Percentiles rank a stretch among this genome's conserved stretches.
These are phyloP conservation scores for Pseudisothecium myosuroides DNA, from an alignment of 225 moss, liverwort and hornwort genomes.

Conservation along the genomic window DNA sequence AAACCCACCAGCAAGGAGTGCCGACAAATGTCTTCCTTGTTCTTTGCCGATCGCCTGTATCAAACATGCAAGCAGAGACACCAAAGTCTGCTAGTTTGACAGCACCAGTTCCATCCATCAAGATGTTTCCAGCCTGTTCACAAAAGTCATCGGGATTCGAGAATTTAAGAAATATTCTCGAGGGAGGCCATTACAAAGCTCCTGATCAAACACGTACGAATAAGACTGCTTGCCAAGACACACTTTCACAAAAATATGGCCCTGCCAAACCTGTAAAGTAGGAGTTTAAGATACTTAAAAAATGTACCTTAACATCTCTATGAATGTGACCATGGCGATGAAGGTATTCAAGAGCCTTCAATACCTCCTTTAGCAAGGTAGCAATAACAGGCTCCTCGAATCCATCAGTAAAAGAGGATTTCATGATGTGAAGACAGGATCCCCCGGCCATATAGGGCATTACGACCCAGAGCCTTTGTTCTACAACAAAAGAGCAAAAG, in stretches of 20 bases:
- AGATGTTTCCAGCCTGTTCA: slow-evolving; percentile 81
- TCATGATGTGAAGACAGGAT: slow-evolving; percentile 95
- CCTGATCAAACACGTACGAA: neutral
- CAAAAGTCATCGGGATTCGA: neutral
- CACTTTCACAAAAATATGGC: neutral
- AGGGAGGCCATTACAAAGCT: neutral
- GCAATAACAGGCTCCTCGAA: slow-evolving; percentile 89
- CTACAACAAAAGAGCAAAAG: slow-evolving; percentile 79
- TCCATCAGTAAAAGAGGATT: slow-evolving; percentile 60
- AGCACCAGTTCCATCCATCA: slow-evolving; percentile 61
- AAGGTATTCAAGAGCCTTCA: slow-evolving; percentile 90
- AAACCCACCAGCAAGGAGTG: slow-evolving; percentile 79
- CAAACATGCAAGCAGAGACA: slow-evolving; percentile 95
- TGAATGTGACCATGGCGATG: slow-evolving; percentile 95
- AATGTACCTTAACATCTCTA: slow-evolving; percentile 72
- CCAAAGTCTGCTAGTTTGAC: slow-evolving; percentile 93
- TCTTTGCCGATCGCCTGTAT: slow-evolving; percentile 91
- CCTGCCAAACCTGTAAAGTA: neutral
- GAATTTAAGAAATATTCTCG: neutral
- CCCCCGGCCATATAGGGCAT: slow-evolving; percentile 94
- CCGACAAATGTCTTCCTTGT: slow-evolving; percentile 93
- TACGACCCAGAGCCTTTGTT: slow-evolving; percentile 76
- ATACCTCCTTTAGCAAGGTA: slow-evolving; percentile 66
- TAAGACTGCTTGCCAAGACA: neutral
- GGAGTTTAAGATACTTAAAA: neutral